A percentile compares a stretch with the other conserved stretches of the same genome.
These are phyloP conservation scores for Rhododendron mucronatum DNA, from an alignment of 148 eudicot species.

Conservation along the genomic window DNA sequence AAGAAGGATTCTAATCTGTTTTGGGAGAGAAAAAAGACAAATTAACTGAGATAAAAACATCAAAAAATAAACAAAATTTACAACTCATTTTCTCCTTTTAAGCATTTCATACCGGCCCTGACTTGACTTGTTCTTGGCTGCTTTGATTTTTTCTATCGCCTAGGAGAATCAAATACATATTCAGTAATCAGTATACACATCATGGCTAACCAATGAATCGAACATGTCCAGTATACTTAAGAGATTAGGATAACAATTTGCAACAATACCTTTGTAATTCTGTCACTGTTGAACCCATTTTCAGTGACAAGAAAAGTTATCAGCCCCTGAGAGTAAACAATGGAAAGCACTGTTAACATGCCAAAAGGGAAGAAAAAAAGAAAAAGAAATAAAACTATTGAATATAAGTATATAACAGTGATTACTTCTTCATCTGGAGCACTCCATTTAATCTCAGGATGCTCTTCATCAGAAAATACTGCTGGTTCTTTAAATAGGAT, in stretches of 20 bases:
- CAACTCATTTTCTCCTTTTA: constrained; percentile 2
- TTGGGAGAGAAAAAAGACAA: constrained; percentile 10
- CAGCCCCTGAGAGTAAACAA: constrained; percentile 57
- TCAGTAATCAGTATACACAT: neutral
- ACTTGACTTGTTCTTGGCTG: constrained; percentile 80
- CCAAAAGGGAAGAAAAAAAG: neutral
- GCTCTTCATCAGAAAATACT: constrained; percentile 60
- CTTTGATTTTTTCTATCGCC: constrained; percentile 96
- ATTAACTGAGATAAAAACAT: neutral
- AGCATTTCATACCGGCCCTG: constrained; percentile 70
- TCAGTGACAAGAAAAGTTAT: constrained; percentile 78
- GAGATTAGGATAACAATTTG: neutral
- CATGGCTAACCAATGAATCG: neutral
- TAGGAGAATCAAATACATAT: constrained; percentile 15
- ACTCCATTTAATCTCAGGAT: constrained; percentile 77
- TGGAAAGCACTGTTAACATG: constrained; percentile 3
- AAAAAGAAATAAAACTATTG: neutral
- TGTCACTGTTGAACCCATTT: constrained; percentile 90
- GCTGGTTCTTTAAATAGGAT: constrained; percentile 81
- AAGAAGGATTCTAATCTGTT: constrained; percentile 79
- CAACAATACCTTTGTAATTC: constrained; percentile 64
- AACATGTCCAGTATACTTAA: neutral
- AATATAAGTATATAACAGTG: constrained; percentile 14
- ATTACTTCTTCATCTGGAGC: constrained; percentile 92
- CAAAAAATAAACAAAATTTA: neutral